phyloP scores from a whole-genome alignment of 306 rosid genomes.

The Quercus alba region DNA sequence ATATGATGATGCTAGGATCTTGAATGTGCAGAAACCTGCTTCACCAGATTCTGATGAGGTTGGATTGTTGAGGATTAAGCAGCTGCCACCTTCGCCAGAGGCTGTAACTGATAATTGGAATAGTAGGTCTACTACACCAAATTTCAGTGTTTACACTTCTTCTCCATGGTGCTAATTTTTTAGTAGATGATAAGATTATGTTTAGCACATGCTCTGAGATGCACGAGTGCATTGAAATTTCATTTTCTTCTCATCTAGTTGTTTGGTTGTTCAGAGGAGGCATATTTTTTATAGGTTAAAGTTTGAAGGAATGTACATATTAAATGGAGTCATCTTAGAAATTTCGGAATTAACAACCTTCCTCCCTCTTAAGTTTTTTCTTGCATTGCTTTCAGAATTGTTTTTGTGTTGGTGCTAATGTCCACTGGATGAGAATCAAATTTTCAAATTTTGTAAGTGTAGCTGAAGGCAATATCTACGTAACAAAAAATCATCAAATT shows the following conservation, averaged over 20 bases:
- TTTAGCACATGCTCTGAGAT: not conserved
- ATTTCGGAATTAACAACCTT: too few relatives aligned
- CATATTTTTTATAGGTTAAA: not conserved
- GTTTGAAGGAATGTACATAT: constrained; percentile 1
- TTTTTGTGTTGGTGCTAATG: too few relatives aligned
- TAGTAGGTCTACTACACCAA: constrained; percentile 25
- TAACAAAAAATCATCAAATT: too few relatives aligned
- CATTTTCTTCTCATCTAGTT: not conserved
- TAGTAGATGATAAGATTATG: not conserved
- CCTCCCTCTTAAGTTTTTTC: too few relatives aligned
- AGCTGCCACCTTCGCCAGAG: too few relatives aligned
- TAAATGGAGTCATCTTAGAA: not conserved
- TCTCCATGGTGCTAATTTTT: not conserved
- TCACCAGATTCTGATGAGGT: too few relatives aligned
- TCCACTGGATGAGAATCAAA: too few relatives aligned
- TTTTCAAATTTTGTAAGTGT: too few relatives aligned
- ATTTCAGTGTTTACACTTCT: constrained; percentile 18
- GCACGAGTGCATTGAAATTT: not conserved
- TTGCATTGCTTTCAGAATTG: too few relatives aligned
- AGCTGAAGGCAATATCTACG: too few relatives aligned
- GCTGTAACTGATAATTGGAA: constrained; percentile 33
- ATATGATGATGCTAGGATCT: too few relatives aligned
- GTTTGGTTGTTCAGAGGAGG: not conserved
- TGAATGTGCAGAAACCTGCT: not conserved
- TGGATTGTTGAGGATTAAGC: too few relatives aligned